Evolutionary conservation across 2,329 filamentous ascomycete species (phyloP).

Genomic region (Aureobasidium lini): DNA sequence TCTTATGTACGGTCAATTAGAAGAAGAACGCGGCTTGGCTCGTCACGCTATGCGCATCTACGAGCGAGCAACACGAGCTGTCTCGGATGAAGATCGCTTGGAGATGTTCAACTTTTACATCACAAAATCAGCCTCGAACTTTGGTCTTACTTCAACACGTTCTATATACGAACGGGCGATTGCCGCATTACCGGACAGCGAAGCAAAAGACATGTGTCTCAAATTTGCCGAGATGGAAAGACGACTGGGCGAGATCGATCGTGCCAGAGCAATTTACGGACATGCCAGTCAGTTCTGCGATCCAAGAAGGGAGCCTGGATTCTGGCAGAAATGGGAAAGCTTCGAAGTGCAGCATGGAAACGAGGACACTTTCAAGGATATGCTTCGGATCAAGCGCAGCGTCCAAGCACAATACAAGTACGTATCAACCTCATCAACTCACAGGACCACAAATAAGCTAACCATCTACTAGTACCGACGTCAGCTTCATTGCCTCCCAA

Average conservation of each 20-base stretch:
- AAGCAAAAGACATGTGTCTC: conserved; percentile 96
- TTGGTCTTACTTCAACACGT: conserved; percentile 87
- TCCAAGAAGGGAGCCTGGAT: conserved; percentile 77
- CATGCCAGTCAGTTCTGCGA: conserved; percentile 97
- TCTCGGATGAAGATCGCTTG: conserved; percentile 86
- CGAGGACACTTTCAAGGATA: conserved; percentile 98
- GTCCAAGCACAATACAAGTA: conserved; percentile 96
- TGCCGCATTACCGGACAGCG: conserved; percentile 80
- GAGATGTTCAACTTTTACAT: conserved; percentile 99
- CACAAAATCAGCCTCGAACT: conserved; percentile 96
- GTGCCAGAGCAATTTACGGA: conserved; percentile 89
- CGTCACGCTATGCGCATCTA: conserved; percentile 99
- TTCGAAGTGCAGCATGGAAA: conserved; percentile 98
- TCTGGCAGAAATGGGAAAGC: conserved; percentile 95
- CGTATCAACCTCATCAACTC: conserved; percentile 22
- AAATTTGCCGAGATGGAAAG: conserved; percentile 98
- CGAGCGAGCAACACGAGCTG: conserved; percentile 88
- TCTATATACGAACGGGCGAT: conserved; percentile 97
- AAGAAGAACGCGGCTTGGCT: conserved; percentile 90
- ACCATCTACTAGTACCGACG: conserved; percentile 61
- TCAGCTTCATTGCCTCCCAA: conserved; percentile 96
- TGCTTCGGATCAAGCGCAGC: conserved; percentile 94
- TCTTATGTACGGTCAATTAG: conserved; percentile 95
- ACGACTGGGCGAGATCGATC: conserved; percentile 84
- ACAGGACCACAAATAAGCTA: conserved; percentile 23